These are phyloP conservation scores for Spinacia oleracea DNA, from an alignment of 179 eudicot genomes.

Conservation along the genomic window DNA sequence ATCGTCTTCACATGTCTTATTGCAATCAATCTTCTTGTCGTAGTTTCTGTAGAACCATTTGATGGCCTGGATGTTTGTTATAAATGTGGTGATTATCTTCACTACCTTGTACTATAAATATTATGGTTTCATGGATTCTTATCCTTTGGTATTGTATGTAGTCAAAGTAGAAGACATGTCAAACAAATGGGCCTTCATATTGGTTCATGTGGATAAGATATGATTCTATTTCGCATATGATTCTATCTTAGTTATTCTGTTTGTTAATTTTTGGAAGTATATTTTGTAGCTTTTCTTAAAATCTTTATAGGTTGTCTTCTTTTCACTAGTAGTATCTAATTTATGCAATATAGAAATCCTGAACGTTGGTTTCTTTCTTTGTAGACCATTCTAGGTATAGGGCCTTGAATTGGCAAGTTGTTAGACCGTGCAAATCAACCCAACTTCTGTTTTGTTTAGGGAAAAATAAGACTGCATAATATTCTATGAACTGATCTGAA, in stretches of 20 bases:
- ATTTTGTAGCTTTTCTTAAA: not conserved
- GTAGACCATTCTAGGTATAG: slow-evolving; percentile 31
- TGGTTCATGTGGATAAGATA: slow-evolving; percentile 87
- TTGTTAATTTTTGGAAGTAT: not conserved
- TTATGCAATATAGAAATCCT: not conserved
- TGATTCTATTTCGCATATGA: slow-evolving; percentile 68
- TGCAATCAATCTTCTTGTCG: not conserved
- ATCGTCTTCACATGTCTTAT: not conserved
- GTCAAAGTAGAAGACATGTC: slow-evolving; percentile 79
- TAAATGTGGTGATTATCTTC: not conserved
- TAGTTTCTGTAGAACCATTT: not conserved
- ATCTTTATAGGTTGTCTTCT: not conserved
- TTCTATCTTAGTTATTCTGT: slow-evolving; percentile 19
- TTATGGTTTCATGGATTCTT: slow-evolving; percentile 2
- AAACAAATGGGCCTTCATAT: slow-evolving; percentile 77
- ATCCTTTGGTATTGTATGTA: slow-evolving; percentile 33
- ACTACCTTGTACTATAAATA: not conserved
- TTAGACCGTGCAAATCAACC: slow-evolving; percentile 81
- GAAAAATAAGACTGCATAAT: slow-evolving; percentile 82
- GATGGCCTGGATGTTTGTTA: not conserved
- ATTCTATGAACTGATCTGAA: slow-evolving; percentile 64
- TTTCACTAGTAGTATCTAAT: not conserved
- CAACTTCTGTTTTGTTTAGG: slow-evolving; percentile 70
- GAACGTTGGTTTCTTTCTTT: not conserved
- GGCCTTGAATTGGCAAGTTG: slow-evolving; percentile 75